phyloP scores from a whole-genome alignment of 192 early-diverging fungal genomes.

The Backusella psychrophila region DNA sequence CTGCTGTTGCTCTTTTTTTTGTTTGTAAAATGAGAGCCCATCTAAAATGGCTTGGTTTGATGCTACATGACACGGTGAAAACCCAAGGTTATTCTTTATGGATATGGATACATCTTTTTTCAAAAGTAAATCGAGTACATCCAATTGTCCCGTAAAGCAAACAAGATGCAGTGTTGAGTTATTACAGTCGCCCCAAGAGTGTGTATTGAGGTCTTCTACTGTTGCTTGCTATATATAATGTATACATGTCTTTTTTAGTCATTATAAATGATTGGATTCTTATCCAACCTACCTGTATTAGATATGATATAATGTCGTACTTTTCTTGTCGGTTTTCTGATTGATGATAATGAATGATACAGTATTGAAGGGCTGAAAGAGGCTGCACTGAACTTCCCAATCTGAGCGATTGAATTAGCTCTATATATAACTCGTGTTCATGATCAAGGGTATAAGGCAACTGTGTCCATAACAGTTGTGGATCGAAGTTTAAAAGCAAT shows the following conservation, averaged over 20 bases:
- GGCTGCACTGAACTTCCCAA: not conserved
- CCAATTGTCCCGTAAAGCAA: slow-evolving; percentile 11
- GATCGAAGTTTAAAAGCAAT: not conserved
- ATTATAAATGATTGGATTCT: not conserved
- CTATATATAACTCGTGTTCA: not conserved
- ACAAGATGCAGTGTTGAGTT: slow-evolving; percentile 27
- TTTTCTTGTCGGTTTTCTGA: not conserved
- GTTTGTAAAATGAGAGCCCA: not conserved
- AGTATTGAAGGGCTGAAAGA: slow-evolving; percentile 6
- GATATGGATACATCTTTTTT: not conserved
- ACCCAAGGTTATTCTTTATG: slow-evolving; percentile 16
- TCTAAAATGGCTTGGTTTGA: not conserved
- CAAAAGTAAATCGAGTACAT: slow-evolving; percentile 10
- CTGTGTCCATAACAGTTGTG: not conserved
- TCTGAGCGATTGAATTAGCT: not conserved
- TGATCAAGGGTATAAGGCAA: not conserved
- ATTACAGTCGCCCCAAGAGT: slow-evolving; percentile 11
- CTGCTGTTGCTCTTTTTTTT: not conserved
- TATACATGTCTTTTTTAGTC: not conserved
- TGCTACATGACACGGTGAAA: slow-evolving; percentile 12
- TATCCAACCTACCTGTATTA: not conserved
- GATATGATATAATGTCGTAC: not conserved
- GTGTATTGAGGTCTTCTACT: not conserved
- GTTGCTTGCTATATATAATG: slow-evolving; percentile 7
- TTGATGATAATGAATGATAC: not conserved